Conservation (phyloP, 2,329 filamentous ascomycete genomes). For the Diplodia scrobiculata region DNA sequence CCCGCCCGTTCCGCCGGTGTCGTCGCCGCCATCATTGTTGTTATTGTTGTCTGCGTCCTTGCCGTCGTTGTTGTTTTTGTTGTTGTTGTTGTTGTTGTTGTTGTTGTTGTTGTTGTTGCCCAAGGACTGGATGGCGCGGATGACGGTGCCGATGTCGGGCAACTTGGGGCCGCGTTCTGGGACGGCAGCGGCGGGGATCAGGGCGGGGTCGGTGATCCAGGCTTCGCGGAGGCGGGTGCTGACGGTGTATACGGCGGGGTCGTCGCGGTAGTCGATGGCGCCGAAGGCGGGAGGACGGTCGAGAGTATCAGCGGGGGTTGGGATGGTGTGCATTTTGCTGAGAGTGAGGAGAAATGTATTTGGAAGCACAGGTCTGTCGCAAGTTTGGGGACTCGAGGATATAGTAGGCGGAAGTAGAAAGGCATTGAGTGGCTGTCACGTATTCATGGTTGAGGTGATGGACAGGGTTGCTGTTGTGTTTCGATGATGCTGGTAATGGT, state of each 20-base stretch:
- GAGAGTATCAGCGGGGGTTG: too few species aligned
- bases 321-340: not conserved
- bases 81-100: too few species aligned
- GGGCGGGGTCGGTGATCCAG: not conserved
- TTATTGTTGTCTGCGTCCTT: not conserved
- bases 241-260: constrained; percentile 8
- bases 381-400: not conserved
- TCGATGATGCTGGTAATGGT: not conserved
- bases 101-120: not conserved
- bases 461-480: not conserved
- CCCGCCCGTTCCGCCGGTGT: too few species aligned
- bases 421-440: not conserved
- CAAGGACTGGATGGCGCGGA: constrained; percentile 4
- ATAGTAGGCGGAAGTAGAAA: not conserved
- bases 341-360: not conserved
- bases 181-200: not conserved
- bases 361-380: not conserved
- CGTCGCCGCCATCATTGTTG: not conserved
- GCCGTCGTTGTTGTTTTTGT: not conserved
- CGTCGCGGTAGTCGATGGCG: constrained; percentile 2
- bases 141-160: not conserved
- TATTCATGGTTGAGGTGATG: not conserved
- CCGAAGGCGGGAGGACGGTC: not conserved
- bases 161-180: not conserved
- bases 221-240: constrained; percentile 9